Percentiles rank a stretch among this genome's conserved stretches.
Evolutionary conservation across 768 basidiomycete genomes (phyloP).

Genomic region (Lactifluus volemus): DNA sequence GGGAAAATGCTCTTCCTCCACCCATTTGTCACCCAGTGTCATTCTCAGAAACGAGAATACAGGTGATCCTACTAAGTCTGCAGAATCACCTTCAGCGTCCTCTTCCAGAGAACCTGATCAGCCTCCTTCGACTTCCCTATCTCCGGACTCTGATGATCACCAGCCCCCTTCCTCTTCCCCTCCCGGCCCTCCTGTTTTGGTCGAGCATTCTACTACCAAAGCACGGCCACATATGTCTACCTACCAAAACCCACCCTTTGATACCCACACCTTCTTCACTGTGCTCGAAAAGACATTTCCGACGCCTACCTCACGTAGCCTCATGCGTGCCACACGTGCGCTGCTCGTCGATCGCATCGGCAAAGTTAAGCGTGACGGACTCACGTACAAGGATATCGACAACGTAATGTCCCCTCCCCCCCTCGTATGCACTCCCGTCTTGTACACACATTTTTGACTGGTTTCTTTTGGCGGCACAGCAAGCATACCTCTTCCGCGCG

Average conservation of each 20-base stretch:
- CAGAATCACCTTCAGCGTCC: background rate
- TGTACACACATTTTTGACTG: background rate
- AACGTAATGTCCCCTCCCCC: conserved; percentile 45
- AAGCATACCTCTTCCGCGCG: conserved; percentile 93
- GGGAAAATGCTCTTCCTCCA: background rate
- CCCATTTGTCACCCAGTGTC: background rate
- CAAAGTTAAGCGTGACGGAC: conserved; percentile 59
- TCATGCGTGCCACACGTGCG: conserved; percentile 80
- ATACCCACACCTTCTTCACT: conserved; percentile 70
- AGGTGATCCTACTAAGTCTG: background rate
- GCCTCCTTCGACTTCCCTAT: conserved; percentile 9
- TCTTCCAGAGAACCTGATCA: background rate
- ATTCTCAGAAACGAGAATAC: background rate
- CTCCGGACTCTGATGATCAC: background rate
- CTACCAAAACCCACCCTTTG: conserved; percentile 67
- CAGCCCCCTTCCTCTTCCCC: background rate
- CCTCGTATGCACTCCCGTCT: background rate
- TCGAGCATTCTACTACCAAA: background rate
- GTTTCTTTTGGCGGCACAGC: conserved; percentile 37
- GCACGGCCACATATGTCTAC: conserved; percentile 23
- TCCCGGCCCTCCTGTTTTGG: conserved; percentile 6
- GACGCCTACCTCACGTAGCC: conserved; percentile 59
- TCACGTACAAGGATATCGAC: conserved; percentile 71
- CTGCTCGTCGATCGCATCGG: conserved; percentile 70
- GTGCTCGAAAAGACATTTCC: conserved; percentile 70